Evolutionary conservation across 2,329 filamentous ascomycete species (phyloP).

Genomic region (Cladosporium sp.): DNA sequence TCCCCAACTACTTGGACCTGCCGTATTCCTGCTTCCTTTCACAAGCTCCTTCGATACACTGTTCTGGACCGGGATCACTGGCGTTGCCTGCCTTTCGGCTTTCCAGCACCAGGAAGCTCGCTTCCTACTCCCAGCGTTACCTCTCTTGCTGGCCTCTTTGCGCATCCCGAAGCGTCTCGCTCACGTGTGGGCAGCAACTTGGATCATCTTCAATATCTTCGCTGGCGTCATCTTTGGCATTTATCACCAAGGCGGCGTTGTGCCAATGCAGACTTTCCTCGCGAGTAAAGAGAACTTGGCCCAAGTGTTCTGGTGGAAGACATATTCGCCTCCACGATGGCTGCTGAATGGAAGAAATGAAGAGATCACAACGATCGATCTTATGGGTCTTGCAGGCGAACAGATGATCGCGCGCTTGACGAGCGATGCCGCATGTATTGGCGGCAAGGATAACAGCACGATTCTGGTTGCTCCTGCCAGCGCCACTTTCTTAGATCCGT

Average conservation of each 20-base stretch:
- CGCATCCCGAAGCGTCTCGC: constrained; percentile 56
- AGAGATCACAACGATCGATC: constrained; percentile 64
- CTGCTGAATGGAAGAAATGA: constrained; percentile 72
- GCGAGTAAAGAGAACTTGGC: constrained; percentile 63
- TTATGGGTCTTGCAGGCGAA: constrained; percentile 67
- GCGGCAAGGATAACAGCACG: constrained; percentile 44
- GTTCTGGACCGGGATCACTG: constrained; percentile 70
- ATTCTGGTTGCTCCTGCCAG: constrained; percentile 69
- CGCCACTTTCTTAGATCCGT: constrained; percentile 64
- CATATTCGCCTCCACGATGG: constrained; percentile 78
- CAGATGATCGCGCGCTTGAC: constrained; percentile 57
- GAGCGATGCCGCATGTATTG: constrained; percentile 60
- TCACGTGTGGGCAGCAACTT: constrained; percentile 52
- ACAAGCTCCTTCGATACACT: constrained; percentile 55
- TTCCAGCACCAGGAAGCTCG: constrained; percentile 79
- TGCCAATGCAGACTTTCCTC: constrained; percentile 71
- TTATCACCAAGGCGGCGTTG: constrained; percentile 75
- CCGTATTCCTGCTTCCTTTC: constrained; percentile 43
- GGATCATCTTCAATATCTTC: constrained; percentile 66
- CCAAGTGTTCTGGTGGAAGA: constrained; percentile 79
- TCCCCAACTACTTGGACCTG: constrained; percentile 50
- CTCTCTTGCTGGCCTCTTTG: constrained; percentile 71
- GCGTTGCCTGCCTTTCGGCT: constrained; percentile 64
- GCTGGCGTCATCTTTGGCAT: constrained; percentile 72
- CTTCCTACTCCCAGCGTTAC: constrained; percentile 71